Percentiles rank a stretch among this genome's conserved stretches.
Evolutionary conservation across 805 yeast genomes (phyloP).

Genomic region (Barnettozyma salicaria): DNA sequence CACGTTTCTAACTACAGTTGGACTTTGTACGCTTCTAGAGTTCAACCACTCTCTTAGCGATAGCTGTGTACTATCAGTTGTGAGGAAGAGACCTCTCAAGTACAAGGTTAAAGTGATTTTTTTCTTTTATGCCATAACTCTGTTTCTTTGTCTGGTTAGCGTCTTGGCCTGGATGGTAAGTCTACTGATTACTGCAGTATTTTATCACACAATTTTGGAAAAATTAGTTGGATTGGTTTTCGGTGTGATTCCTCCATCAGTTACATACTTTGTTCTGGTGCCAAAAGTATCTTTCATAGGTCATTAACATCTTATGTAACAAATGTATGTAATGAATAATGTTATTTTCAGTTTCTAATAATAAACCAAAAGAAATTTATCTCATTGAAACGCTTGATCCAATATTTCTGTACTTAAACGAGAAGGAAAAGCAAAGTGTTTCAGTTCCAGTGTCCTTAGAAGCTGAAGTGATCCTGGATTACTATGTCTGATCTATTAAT

Average conservation of each 20-base stretch:
- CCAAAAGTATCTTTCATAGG: background rate
- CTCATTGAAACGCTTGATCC: too few relatives aligned
- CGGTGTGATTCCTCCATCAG: slow-evolving; percentile 32
- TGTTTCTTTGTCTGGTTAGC: background rate
- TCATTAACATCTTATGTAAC: too few relatives aligned
- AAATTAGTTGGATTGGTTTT: slow-evolving; percentile 63
- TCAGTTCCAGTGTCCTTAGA: too few relatives aligned
- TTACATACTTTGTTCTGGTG: slow-evolving; percentile 32
- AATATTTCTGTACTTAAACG: too few relatives aligned
- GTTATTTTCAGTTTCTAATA: too few relatives aligned
- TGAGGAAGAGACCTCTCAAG: slow-evolving; percentile 2
- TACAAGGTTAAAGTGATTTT: background rate
- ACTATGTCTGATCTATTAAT: background rate
- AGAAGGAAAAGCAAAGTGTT: too few relatives aligned
- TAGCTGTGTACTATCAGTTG: background rate
- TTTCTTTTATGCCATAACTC: background rate
- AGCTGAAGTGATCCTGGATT: too few relatives aligned
- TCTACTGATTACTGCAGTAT: slow-evolving; percentile 69
- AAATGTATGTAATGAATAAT: background rate
- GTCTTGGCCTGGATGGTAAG: slow-evolving; percentile 45
- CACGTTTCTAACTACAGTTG: slow-evolving; percentile 8
- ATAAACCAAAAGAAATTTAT: background rate
- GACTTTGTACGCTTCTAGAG: slow-evolving; percentile 6
- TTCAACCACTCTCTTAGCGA: slow-evolving; percentile 6
- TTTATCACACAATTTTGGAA: slow-evolving; percentile 76